These are phyloP conservation scores for Neocucurbitaria cava DNA, from an alignment of 2,329 filamentous ascomycete genomes.

Conservation along the genomic window DNA sequence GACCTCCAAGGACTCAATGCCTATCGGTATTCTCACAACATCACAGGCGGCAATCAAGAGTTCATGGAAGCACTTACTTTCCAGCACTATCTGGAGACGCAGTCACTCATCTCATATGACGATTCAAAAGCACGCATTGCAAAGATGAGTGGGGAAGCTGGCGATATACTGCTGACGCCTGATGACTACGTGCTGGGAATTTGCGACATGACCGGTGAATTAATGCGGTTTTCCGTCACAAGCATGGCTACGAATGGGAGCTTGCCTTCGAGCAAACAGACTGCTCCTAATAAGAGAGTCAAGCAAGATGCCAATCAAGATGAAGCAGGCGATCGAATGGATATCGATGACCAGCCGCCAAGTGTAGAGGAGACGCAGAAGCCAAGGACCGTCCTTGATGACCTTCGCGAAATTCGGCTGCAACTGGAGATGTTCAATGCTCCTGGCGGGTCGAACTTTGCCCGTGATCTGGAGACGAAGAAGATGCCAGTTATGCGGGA, in stretches of 20 bases:
- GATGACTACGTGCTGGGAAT: constrained; percentile 90
- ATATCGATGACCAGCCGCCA: constrained; percentile 40
- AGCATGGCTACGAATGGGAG: constrained; percentile 77
- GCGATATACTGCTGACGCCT: constrained; percentile 70
- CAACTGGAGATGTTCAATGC: constrained; percentile 76
- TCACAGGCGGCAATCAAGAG: constrained; percentile 86
- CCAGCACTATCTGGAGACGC: constrained; percentile 81
- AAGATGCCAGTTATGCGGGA: constrained; percentile 87
- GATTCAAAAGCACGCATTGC: constrained; percentile 59
- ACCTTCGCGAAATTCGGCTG: constrained; percentile 79
- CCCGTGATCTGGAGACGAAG: constrained; percentile 67
- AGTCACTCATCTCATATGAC: constrained; percentile 73
- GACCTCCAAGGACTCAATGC: constrained; percentile 82
- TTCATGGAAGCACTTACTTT: constrained; percentile 93
- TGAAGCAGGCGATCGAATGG: constrained; percentile 43
- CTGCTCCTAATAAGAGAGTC: constrained; percentile 44
- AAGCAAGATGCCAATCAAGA: constrained; percentile 25
- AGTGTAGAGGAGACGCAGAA: constrained; percentile 25
- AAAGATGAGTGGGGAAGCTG: constrained; percentile 46
- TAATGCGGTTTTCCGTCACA: constrained; percentile 96
- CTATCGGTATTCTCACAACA: constrained; percentile 79
- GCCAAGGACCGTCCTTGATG: constrained; percentile 73
- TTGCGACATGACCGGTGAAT: constrained; percentile 92
- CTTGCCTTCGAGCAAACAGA: constrained; percentile 50
- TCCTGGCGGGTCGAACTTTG: constrained; percentile 61